Evolutionary conservation across 345 rosid species (phyloP).

Genomic region (Cardiospermum halicacabum): DNA sequence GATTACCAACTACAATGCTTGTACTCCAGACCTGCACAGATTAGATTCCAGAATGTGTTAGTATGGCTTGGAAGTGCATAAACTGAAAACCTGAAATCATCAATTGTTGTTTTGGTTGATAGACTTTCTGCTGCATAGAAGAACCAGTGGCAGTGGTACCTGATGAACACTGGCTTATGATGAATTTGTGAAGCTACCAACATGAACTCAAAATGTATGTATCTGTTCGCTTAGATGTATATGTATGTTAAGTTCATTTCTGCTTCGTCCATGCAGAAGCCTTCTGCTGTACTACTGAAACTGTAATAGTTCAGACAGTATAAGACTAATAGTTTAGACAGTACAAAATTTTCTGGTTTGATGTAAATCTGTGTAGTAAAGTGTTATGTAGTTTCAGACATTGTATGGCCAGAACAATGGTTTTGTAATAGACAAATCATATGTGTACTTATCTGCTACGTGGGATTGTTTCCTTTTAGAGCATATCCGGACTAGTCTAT

Average conservation of each 20-base stretch:
- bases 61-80: background rate
- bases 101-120: background rate
- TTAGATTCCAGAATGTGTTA: background rate
- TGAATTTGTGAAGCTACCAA: conserved; percentile 12
- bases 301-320: conserved; percentile 16
- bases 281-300: conserved; percentile 12
- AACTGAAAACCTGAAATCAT: background rate
- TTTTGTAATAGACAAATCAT: too few relatives aligned
- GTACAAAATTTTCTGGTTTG: too few relatives aligned
- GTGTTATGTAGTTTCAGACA: too few relatives aligned
- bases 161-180: too few relatives aligned
- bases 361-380: too few relatives aligned
- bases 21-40: conserved; percentile 26
- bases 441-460: conserved; percentile 1
- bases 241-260: conserved; percentile 8
- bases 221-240: conserved; percentile 10
- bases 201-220: conserved; percentile 16
- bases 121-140: conserved; percentile 34
- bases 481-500: background rate
- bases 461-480: conserved; percentile 9
- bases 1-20: conserved; percentile 23
- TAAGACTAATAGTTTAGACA: too few relatives aligned
- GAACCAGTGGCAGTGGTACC: conserved; percentile 20
- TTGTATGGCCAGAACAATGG: too few relatives aligned
- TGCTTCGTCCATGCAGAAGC: conserved; percentile 6